Percentiles rank a stretch among this genome's conserved stretches.
These are phyloP conservation scores for Apophysomyces trapeziformis DNA, from an alignment of 371 early-diverging fungal species.

Conservation along the genomic window DNA sequence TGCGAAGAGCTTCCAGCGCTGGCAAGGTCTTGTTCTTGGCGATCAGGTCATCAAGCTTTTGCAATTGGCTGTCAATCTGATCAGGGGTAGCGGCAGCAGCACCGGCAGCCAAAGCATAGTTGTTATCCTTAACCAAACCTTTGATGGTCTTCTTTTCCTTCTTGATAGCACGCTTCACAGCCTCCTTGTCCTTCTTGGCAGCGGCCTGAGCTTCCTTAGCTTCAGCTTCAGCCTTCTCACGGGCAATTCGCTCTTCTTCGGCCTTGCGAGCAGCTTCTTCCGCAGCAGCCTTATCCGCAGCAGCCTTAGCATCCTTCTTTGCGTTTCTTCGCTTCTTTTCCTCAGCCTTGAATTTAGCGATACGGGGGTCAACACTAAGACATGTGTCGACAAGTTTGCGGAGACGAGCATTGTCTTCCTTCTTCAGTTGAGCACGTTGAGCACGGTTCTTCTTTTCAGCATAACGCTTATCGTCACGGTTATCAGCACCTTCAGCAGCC, in stretches of 20 bases:
- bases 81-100: constrained; percentile 54
- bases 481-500: constrained; percentile 86
- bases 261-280: constrained; percentile 64
- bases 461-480: constrained; percentile 95
- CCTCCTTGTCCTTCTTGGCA: constrained; percentile 76
- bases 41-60: constrained; percentile 71
- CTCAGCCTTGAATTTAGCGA: constrained; percentile 86
- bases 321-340: constrained; percentile 89
- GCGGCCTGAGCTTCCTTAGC: constrained; percentile 65
- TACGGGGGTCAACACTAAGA: constrained; percentile 87
- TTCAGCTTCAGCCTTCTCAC: constrained; percentile 63
- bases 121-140: constrained; percentile 77
- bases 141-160: constrained; percentile 93
- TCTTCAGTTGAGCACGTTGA: constrained; percentile 91
- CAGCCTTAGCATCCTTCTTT: constrained; percentile 87
- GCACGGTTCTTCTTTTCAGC: constrained; percentile 95
- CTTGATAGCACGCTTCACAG: constrained; percentile 80
- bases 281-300: constrained; percentile 70
- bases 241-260: constrained; percentile 52
- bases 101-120: constrained; percentile 74
- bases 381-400: constrained; percentile 87
- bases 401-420: constrained; percentile 94
- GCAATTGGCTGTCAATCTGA: constrained; percentile 65
- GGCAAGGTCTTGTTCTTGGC: constrained; percentile 69
- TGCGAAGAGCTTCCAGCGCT: constrained; percentile 60